Percentiles rank a stretch among this genome's conserved stretches.
Conservation (phyloP, 129 eudicot species). For the Pseudognaphalium luteoalbum region DNA sequence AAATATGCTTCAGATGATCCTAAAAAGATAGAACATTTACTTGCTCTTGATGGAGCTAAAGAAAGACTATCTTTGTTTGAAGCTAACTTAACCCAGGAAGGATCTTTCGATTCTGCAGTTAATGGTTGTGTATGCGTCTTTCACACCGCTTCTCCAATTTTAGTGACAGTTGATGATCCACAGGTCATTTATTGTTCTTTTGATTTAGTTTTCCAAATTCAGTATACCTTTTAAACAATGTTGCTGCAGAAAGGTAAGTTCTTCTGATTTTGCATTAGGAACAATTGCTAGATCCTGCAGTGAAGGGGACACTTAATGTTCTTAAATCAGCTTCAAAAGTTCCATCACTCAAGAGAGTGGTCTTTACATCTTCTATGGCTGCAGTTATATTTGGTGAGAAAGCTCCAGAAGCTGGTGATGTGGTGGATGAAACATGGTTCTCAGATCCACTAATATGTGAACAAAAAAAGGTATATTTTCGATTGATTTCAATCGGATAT, state of each 20-base stretch:
- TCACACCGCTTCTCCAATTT: conserved; percentile 11
- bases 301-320: conserved; percentile 56
- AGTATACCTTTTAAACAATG: too few relatives aligned
- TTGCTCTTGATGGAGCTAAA: conserved; percentile 17
- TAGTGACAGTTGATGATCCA: conserved; percentile 5
- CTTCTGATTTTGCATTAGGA: conserved; percentile 26
- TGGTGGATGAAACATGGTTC: conserved; percentile 53
- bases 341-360: conserved; percentile 42
- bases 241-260: neutral
- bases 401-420: conserved; percentile 28
- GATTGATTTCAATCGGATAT: too few relatives aligned
- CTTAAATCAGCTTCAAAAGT: conserved; percentile 41
- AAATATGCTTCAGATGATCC: conserved; percentile 7
- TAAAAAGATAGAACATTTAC: conserved; percentile 2
- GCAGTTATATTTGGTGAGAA: conserved; percentile 26
- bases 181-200: neutral
- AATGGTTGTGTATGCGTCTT: conserved; percentile 15
- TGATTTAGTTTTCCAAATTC: too few relatives aligned
- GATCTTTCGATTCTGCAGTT: conserved; percentile 6
- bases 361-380: conserved; percentile 47
- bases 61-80: conserved; percentile 11
- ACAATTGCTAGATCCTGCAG: conserved; percentile 44
- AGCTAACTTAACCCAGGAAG: neutral
- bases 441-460: conserved; percentile 34
- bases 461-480: conserved; percentile 27